phyloP scores from a whole-genome alignment of 2,329 filamentous ascomycete genomes.

The Lachnellula cervina region DNA sequence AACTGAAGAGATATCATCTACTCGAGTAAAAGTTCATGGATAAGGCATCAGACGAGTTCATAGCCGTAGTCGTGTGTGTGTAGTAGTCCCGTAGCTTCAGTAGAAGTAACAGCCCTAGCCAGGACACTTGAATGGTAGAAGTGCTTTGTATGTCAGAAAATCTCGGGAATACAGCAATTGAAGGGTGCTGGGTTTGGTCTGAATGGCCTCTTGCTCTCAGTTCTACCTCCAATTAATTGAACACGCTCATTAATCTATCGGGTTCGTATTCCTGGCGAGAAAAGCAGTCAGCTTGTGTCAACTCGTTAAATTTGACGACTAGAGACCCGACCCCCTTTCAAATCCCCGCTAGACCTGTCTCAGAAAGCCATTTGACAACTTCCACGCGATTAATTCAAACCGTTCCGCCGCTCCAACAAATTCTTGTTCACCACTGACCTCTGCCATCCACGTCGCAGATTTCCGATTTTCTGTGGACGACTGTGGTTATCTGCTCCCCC shows the following conservation, averaged over 20 bases:
- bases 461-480: conserved; percentile 11
- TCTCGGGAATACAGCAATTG: too few species aligned
- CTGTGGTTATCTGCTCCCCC: not conserved
- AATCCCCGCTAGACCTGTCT: not conserved
- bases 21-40: too few species aligned
- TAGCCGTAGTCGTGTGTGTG: too few species aligned
- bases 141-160: too few species aligned
- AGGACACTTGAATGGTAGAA: too few species aligned
- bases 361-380: not conserved
- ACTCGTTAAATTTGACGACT: not conserved
- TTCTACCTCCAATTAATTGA: not conserved
- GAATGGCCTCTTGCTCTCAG: too few species aligned
- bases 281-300: not conserved
- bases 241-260: not conserved
- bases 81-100: too few species aligned
- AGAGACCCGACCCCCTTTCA: not conserved
- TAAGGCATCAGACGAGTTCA: too few species aligned
- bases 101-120: too few species aligned
- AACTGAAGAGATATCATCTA: too few species aligned
- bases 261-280: not conserved
- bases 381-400: not conserved
- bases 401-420: not conserved
- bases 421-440: not conserved
- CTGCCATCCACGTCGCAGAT: not conserved
- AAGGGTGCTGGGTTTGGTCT: too few species aligned